Evolutionary conservation across 148 eudicot species (phyloP).

Genomic region (Euryodendron excelsum): DNA sequence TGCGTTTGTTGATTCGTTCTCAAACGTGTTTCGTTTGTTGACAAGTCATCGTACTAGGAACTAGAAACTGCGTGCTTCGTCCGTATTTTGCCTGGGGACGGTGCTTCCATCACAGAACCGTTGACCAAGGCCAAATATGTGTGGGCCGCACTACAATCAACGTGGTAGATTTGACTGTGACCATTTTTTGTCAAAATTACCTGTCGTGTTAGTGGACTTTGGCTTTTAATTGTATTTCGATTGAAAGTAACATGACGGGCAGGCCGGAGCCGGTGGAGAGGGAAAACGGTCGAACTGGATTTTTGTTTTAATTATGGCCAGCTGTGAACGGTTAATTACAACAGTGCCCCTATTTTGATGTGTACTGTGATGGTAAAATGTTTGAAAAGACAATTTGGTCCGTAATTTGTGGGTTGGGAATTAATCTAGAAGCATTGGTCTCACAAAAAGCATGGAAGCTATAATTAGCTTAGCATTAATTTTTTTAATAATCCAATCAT

Average conservation of each 20-base stretch:
- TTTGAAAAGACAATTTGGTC: neutral
- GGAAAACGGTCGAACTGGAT: neutral
- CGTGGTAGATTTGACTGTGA: neutral
- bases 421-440: neutral
- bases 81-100: neutral
- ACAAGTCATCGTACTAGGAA: neutral
- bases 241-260: too few species aligned
- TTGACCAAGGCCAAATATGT: neutral
- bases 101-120: neutral
- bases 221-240: too few species aligned
- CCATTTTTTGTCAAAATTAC: neutral
- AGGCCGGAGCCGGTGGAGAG: neutral
- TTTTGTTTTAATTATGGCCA: neutral
- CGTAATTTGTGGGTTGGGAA: neutral
- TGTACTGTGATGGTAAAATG: too few species aligned
- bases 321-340: neutral
- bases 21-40: neutral
- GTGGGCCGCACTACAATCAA: neutral
- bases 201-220: neutral
- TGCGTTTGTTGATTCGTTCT: too few species aligned
- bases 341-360: too few species aligned
- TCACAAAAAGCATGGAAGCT: too few species aligned
- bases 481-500: neutral
- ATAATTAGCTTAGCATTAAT: neutral
- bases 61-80: neutral